Base-by-base conservation (phyloP, 2,329 filamentous ascomycete species). In the Meredithiella fracta region DNA sequence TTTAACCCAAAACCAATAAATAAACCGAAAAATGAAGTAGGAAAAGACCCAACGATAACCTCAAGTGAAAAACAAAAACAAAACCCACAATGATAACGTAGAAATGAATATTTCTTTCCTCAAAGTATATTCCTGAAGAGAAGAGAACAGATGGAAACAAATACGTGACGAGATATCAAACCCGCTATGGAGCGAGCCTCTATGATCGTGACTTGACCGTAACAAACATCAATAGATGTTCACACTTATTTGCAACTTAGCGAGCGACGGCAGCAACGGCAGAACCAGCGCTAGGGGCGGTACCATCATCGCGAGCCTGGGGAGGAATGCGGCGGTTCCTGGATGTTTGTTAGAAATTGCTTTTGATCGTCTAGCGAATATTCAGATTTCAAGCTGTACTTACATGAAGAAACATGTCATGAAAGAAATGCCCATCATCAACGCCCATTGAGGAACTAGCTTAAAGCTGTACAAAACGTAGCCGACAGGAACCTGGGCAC, bases 351-450 rank as follows among this genome's bases (percentile, higher is more conserved):
- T 17, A 52, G 47, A 20, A 47, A 25, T 49, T n/a, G 5, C 29
- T 34, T 34, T 26, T 49, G 3, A 49, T 49, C 7, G n/a, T n/a
- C n/a, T n/a, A n/a, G n/a, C n/a, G n/a, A n/a, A n/a, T 11, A 20
- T 17, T 23, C 7, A 40, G 3, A 15, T 8, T 22, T 4, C 15
- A 25, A n/a, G 23, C n/a, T 26, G n/a, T 55, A 74, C 83, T 77
- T 72, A 88, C 86, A 90, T 88, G 68, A 90, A 77, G 58, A 73
- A 77, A 65, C 85, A 77, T 74, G 81, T 87, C 60, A 84, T 64
- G 66, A 90, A 80, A 54, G 82, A 86, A 62, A 91, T 74, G 51
- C 78, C 66, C 62, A 91, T 74, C 86, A 91, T 90, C 65, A 88
- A 81, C 56, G 79, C 69, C 86, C 86, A 91, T 72, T 82, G 80